These are phyloP conservation scores for Skeletonema menzelii DNA, from an alignment of 108 stramenopile species.

Conservation along the genomic window DNA sequence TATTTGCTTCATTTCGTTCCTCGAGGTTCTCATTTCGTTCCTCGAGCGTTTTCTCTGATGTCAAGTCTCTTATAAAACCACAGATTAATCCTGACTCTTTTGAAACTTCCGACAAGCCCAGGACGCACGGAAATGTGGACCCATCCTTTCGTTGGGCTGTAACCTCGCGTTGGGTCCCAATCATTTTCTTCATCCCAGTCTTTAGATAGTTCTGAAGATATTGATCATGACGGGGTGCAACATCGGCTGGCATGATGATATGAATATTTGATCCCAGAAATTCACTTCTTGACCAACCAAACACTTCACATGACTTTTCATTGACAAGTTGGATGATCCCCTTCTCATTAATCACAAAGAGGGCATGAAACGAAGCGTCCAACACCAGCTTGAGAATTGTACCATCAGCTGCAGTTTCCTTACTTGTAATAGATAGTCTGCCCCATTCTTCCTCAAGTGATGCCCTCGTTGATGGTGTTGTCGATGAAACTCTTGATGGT, in stretches of 20 bases:
- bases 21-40: conserved; percentile 8
- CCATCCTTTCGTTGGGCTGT: conserved; percentile 36
- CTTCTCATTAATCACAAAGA: conserved; percentile 38
- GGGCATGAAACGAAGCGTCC: conserved; percentile 4
- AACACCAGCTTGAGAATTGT: not conserved
- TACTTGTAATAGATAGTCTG: not conserved
- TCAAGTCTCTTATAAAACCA: conserved; percentile 51
- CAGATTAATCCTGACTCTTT: conserved; percentile 37
- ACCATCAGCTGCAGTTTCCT: not conserved
- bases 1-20: not conserved
- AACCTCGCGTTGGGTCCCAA: conserved; percentile 37
- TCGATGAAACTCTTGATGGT: not conserved
- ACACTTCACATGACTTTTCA: conserved; percentile 8
- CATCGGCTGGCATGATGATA: conserved; percentile 26
- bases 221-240: conserved; percentile 25
- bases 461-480: too few relatives aligned
- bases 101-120: conserved; percentile 35
- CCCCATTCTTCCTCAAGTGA: conserved; percentile 4
- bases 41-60: conserved; percentile 25
- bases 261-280: conserved; percentile 33
- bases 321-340: conserved; percentile 41
- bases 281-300: conserved; percentile 40
- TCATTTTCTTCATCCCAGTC: conserved; percentile 43
- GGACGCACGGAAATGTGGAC: conserved; percentile 39
- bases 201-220: conserved; percentile 20